Percentiles rank a stretch among this genome's conserved stretches.
phyloP scores from a whole-genome alignment of 2,329 filamentous ascomycete species.

The Pyrenophora graminea region DNA sequence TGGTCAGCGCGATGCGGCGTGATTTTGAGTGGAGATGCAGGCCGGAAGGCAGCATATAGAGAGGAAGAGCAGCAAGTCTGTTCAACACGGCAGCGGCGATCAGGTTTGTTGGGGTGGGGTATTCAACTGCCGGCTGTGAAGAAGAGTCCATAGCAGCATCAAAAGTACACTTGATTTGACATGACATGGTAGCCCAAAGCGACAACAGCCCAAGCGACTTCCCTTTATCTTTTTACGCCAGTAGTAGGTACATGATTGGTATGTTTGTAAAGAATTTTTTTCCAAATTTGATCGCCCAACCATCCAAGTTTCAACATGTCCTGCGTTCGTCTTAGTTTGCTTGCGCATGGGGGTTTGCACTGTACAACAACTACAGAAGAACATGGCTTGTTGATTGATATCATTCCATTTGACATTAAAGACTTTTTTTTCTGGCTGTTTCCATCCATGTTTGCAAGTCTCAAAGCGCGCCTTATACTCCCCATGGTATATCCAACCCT shows the following conservation, averaged over 20 bases:
- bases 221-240: background rate
- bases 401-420: too few species aligned
- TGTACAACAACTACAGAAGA: too few species aligned
- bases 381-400: too few species aligned
- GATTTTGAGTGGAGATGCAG: background rate
- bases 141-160: conserved; percentile 9
- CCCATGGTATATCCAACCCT: too few species aligned
- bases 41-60: background rate
- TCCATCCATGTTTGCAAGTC: too few species aligned
- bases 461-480: too few species aligned
- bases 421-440: too few species aligned
- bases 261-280: too few species aligned
- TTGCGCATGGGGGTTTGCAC: too few species aligned
- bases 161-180: conserved; percentile 18
- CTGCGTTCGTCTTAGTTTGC: too few species aligned
- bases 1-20: background rate
- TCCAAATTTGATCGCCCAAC: too few species aligned
- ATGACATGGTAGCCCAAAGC: conserved; percentile 20
- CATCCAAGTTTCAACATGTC: too few species aligned
- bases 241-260: conserved; percentile 4
- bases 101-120: conserved; percentile 8
- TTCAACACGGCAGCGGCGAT: conserved; percentile 12
- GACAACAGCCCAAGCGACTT: conserved; percentile 20
- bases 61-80: conserved; percentile 6
- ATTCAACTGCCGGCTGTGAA: conserved; percentile 15